phyloP scores from a whole-genome alignment of 257 asterid genomes.

The Phtheirospermum japonicum region DNA sequence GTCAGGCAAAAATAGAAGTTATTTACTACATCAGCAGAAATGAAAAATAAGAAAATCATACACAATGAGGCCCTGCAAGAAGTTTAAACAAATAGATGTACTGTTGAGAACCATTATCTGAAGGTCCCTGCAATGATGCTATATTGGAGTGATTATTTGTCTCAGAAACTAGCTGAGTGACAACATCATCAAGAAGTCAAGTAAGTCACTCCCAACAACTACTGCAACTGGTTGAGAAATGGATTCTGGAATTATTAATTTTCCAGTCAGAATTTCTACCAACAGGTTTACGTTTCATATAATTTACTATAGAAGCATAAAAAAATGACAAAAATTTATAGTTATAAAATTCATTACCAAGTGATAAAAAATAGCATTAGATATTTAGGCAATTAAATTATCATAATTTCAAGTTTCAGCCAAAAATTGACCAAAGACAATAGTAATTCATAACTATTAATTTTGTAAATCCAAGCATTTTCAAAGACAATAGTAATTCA shows the following conservation, averaged over 20 bases:
- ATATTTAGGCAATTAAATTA: too few species aligned
- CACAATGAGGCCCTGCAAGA: too few species aligned
- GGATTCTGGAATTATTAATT: conserved; percentile 48
- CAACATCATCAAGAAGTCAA: conserved; percentile 77
- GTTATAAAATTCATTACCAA: too few species aligned
- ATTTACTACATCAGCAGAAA: conserved; percentile 20
- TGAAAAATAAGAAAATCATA: too few species aligned
- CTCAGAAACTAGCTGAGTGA: conserved; percentile 46
- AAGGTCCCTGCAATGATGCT: conserved; percentile 46
- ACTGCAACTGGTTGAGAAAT: conserved; percentile 42
- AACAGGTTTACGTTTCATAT: conserved; percentile 40
- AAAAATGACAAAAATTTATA: too few species aligned
- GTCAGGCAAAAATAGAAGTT: conserved; percentile 17
- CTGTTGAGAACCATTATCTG: conserved; percentile 48
- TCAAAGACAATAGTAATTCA: too few species aligned
- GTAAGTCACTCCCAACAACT: conserved; percentile 53
- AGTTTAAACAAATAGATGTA: too few species aligned
- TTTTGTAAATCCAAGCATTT: too few species aligned
- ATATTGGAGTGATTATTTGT: conserved; percentile 38
- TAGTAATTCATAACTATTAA: too few species aligned
- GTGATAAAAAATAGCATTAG: too few species aligned
- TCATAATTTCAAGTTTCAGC: too few species aligned
- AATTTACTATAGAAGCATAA: conserved; percentile 35
- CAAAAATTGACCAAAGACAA: too few species aligned
- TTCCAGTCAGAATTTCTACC: conserved; percentile 91